Evolutionary conservation across 768 basidiomycete genomes (phyloP).

Genomic region (Mycena metata): DNA sequence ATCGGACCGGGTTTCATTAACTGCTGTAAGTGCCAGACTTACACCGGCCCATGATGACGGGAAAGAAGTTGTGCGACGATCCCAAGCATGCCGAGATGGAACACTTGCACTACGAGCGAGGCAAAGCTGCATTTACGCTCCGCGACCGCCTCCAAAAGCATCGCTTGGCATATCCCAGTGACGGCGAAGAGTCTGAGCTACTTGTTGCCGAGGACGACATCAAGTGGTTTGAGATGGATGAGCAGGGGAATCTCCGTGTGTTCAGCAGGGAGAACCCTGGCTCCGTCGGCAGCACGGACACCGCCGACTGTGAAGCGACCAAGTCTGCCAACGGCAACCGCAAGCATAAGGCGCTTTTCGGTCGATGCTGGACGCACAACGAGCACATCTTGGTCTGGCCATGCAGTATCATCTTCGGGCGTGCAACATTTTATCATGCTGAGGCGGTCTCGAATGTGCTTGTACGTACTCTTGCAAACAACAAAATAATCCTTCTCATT

Average conservation of each 20-base stretch:
- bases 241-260: too few relatives aligned
- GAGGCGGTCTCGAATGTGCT: conserved; percentile 38
- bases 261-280: neutral
- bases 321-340: conserved; percentile 21
- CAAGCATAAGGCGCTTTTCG: conserved; percentile 37
- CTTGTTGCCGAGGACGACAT: neutral
- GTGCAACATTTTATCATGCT: conserved; percentile 39
- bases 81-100: neutral
- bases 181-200: neutral
- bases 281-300: neutral
- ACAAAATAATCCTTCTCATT: neutral
- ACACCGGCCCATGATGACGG: too few relatives aligned
- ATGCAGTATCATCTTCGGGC: conserved; percentile 38
- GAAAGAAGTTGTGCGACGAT: too few relatives aligned
- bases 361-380: conserved; percentile 35
- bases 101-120: neutral
- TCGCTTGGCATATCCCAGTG: neutral
- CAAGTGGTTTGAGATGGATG: neutral
- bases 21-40: too few relatives aligned
- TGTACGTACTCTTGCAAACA: conserved; percentile 25
- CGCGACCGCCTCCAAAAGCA: neutral
- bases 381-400: conserved; percentile 38
- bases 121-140: conserved; percentile 1
- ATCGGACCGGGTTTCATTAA: too few relatives aligned
- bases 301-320: conserved; percentile 17